phyloP scores from a whole-genome alignment of 495 filamentous ascomycete species.

The Bombardia bombarda region DNA sequence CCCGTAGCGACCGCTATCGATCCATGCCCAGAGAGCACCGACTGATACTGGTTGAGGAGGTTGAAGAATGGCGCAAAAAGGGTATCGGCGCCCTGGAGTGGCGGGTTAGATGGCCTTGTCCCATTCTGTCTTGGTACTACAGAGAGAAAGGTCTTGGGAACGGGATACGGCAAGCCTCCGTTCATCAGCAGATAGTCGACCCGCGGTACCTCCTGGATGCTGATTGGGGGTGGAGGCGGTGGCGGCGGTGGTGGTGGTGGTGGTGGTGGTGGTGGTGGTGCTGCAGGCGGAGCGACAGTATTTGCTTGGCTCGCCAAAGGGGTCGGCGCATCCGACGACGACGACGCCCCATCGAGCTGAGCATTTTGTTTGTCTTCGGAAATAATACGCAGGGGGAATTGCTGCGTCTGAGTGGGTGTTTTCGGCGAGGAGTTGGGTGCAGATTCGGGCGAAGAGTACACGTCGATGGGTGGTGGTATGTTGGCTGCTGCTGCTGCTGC shows the following conservation, averaged over 20 bases:
- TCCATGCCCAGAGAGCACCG: slow-evolving; percentile 72
- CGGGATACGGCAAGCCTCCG: slow-evolving; percentile 61
- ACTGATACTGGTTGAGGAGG: slow-evolving; percentile 75
- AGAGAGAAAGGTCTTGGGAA: slow-evolving; percentile 59
- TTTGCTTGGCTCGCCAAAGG: slow-evolving; percentile 27
- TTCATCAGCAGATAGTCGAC: slow-evolving; percentile 88
- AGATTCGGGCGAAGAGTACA: slow-evolving; percentile 38
- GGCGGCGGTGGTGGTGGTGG: slow-evolving; percentile 64
- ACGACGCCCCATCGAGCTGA: no score
- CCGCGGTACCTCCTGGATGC: slow-evolving; percentile 53
- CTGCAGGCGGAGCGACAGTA: slow-evolving; percentile 27
- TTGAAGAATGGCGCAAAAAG: slow-evolving; percentile 74
- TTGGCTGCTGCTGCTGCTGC: slow-evolving; percentile 15
- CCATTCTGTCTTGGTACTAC: slow-evolving; percentile 42
- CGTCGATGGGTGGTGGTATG: slow-evolving; percentile 24
- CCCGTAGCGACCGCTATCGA: slow-evolving; percentile 94
- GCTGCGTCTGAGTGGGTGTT: slow-evolving; percentile 47
- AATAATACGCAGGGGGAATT: slow-evolving; percentile 34
- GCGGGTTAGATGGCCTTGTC: slow-evolving; percentile 40
- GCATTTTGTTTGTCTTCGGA: slow-evolving; percentile 25
- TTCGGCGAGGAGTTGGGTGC: slow-evolving; percentile 48
- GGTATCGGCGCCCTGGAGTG: slow-evolving; percentile 49
- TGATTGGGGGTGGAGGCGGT: slow-evolving; percentile 69
- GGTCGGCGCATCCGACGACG: slow-evolving; percentile 29
- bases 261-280: slow-evolving; percentile 57